Conservation (phyloP, 805 yeast species). For the Pichia occidentalis region DNA sequence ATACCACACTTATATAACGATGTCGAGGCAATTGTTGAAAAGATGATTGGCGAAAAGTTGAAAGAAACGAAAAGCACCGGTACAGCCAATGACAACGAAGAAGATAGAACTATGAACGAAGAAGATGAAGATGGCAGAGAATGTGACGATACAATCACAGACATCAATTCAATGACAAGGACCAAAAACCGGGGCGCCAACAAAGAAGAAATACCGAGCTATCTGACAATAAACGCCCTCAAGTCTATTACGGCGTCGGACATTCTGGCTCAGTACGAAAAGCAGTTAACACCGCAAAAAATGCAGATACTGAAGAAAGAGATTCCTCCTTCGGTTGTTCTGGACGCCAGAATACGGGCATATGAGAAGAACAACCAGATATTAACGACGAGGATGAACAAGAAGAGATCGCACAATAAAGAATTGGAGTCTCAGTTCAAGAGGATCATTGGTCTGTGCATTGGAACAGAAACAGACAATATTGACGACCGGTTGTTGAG, state of each 20-base stretch:
- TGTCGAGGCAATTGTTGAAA: slow-evolving; percentile 30
- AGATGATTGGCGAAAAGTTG: background rate
- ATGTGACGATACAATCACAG: background rate
- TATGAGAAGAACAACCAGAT: slow-evolving; percentile 63
- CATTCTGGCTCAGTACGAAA: slow-evolving; percentile 7
- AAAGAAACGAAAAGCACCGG: too few species aligned
- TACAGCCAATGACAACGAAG: slow-evolving; percentile 3
- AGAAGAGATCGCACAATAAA: slow-evolving; percentile 46
- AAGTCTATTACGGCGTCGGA: slow-evolving; percentile 15
- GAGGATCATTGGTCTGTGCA: slow-evolving; percentile 81
- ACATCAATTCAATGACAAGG: too few species aligned
- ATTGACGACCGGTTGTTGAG: slow-evolving; percentile 60
- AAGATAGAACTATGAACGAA: background rate
- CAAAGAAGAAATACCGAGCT: slow-evolving; percentile 1
- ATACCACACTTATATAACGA: slow-evolving; percentile 53
- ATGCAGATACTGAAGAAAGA: slow-evolving; percentile 16
- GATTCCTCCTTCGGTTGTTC: slow-evolving; percentile 44
- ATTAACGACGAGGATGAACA: slow-evolving; percentile 45
- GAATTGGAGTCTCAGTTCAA: slow-evolving; percentile 72
- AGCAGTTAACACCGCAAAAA: slow-evolving; percentile 7
- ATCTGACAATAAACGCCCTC: slow-evolving; percentile 4
- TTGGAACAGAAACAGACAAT: slow-evolving; percentile 74
- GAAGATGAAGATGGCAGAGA: background rate
- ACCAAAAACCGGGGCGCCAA: too few species aligned
- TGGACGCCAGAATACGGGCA: slow-evolving; percentile 76